Percentiles rank a stretch among this genome's conserved stretches.
These are phyloP conservation scores for Fraxinus anomala DNA, from an alignment of 257 asterid species.

Conservation along the genomic window DNA sequence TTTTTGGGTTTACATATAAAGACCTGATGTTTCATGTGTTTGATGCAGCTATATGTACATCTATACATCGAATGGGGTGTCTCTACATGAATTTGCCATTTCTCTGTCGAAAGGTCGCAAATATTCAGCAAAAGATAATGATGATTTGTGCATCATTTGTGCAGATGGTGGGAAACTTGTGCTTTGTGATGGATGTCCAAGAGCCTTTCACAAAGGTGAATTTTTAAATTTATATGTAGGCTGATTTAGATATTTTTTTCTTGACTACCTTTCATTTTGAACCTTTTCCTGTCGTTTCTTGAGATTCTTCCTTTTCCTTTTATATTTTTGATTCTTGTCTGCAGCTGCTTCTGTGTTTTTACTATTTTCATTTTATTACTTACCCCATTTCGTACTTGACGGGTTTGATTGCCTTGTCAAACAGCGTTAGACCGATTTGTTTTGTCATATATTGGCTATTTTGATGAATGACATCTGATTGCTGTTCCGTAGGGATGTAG, in stretches of 20 bases:
- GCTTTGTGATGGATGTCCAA: constrained; percentile 99
- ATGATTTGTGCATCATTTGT: constrained; percentile 94
- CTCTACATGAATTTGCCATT: constrained; percentile 88
- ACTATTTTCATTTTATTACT: not conserved
- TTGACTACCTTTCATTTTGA: not conserved
- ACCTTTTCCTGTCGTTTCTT: constrained; percentile 16
- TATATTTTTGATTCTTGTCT: constrained; percentile 1
- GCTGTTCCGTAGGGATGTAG: constrained; percentile 7
- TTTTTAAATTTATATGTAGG: constrained; percentile 27
- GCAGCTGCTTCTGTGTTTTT: not conserved
- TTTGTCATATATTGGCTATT: constrained; percentile 10
- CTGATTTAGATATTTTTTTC: constrained; percentile 22
- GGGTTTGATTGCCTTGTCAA: not conserved
- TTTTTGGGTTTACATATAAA: constrained; percentile 16
- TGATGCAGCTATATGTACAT: constrained; percentile 86
- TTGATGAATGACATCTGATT: not conserved
- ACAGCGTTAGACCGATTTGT: not conserved
- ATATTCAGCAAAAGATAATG: constrained; percentile 66
- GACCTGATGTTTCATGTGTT: constrained; percentile 31
- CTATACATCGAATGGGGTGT: constrained; percentile 95
- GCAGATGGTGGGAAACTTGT: constrained; percentile 99
- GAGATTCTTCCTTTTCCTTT: not conserved
- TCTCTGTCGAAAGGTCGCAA: constrained; percentile 83
- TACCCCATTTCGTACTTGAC: not conserved
- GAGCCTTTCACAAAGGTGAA: constrained; percentile 97